Evolutionary conservation across 2,329 filamentous ascomycete genomes (phyloP), one percentile per base, ranked within the genome.

Genomic region (Gremmenia infestans): DNA sequence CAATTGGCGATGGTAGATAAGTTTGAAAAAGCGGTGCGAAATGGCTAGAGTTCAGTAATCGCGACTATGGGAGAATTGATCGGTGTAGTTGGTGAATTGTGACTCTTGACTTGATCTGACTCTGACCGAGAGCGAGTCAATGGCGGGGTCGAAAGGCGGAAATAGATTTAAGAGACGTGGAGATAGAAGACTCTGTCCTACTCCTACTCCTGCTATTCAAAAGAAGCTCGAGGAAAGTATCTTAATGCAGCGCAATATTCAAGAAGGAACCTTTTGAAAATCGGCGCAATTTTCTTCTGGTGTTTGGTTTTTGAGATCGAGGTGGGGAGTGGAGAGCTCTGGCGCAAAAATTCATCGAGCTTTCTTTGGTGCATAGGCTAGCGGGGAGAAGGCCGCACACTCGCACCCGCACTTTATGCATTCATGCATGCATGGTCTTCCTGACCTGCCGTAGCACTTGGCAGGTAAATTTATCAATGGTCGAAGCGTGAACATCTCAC

Each of bases 101-200:
- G 53, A 57, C 51, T 59, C 52, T 39, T 23, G 51, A 36, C 28
- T 28, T 28, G 35, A 47, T 32, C 15, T 52, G 53, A 55, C 53
- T 54, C 47, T 19, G 48, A 50, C 42, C 5, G 54, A 59, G 55
- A 57, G 56, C 58, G 56, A 52, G 50, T 53, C 47, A 46, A 66
- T 64, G 60, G 65, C 65, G 65, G 65, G 65, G 65, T 65, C 48
- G 52, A 60, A 48, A 51, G 48, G 56, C 53, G 42, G 48, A 50
- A 43, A 56, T 56, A 50, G 28, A 49, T 50, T 52, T 39, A 35
- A 35, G 48, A 39, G 17, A 42, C 11, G 39, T 42, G 39, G 15
- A 42, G 8, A 42, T 15, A 19, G 15, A 42, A 42, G 39, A 19
- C 9, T 11, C 28, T 32, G 9, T 32, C 28, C 9, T 54, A 17